Conservation (phyloP, 2,329 filamentous ascomycete genomes). For the Colletotrichum ledebouriae region DNA sequence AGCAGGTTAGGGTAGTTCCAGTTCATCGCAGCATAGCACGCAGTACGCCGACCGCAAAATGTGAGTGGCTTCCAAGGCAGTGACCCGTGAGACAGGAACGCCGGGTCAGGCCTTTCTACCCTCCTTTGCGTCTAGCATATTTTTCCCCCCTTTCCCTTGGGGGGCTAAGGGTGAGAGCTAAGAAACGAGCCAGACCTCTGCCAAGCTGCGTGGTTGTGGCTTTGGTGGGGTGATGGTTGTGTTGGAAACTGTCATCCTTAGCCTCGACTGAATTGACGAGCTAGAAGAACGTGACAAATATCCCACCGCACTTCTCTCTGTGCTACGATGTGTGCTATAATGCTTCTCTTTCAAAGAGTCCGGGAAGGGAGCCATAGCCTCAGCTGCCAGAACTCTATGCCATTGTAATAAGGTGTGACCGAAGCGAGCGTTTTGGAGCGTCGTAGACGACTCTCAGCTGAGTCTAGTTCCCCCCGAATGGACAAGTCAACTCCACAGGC, state of each 20-base stretch:
- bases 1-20: too few species aligned
- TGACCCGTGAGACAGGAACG: conserved; percentile 10
- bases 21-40: neutral
- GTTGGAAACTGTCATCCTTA: too few species aligned
- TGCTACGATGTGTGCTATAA: neutral
- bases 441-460: conserved; percentile 9
- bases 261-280: too few species aligned
- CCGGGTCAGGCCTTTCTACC: neutral
- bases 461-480: conserved; percentile 5
- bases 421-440: neutral
- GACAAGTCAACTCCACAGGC: neutral
- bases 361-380: neutral
- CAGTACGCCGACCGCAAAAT: neutral
- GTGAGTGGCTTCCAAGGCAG: conserved; percentile 16
- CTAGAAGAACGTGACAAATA: too few species aligned
- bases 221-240: too few species aligned
- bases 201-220: neutral
- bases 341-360: too few species aligned
- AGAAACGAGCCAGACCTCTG: neutral
- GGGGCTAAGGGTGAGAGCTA: too few species aligned
- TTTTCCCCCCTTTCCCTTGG: too few species aligned
- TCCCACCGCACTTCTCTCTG: neutral
- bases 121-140: too few species aligned
- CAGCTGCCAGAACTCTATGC: neutral
- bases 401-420: neutral